phyloP scores from a whole-genome alignment of 495 filamentous ascomycete species.

The Schizothecium vesticola region DNA sequence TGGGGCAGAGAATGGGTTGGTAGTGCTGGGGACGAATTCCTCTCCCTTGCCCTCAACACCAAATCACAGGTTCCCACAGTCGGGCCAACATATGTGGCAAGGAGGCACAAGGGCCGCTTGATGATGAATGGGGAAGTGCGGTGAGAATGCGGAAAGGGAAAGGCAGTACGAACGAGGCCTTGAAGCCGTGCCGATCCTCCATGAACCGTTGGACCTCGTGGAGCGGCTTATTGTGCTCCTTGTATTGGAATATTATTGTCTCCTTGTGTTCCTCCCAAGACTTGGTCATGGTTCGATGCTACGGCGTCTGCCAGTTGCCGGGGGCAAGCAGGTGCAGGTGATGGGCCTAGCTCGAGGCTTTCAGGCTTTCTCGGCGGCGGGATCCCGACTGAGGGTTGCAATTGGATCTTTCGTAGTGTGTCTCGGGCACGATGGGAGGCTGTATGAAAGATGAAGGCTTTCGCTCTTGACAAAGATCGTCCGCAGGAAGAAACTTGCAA shows the following conservation, averaged over 20 bases:
- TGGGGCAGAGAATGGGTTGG: background rate
- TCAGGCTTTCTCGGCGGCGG: background rate
- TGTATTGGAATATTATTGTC: slow-evolving; percentile 35
- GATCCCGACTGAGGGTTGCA: background rate
- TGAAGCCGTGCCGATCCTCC: slow-evolving; percentile 38
- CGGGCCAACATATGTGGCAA: background rate
- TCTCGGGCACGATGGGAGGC: background rate
- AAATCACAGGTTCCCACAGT: background rate
- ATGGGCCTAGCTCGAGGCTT: background rate
- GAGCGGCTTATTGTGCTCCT: slow-evolving; percentile 37
- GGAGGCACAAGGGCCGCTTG: background rate
- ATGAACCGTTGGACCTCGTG: slow-evolving; percentile 38
- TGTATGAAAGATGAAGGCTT: background rate
- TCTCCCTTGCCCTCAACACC: background rate
- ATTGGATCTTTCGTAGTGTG: background rate
- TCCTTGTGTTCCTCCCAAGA: slow-evolving; percentile 35
- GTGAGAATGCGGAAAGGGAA: background rate
- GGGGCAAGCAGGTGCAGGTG: slow-evolving; percentile 3
- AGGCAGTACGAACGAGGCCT: slow-evolving; percentile 37
- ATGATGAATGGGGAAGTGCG: background rate
- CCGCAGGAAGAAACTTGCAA: background rate
- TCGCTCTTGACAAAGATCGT: background rate
- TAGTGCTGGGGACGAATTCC: background rate
- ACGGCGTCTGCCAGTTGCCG: background rate
- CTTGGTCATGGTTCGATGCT: slow-evolving; percentile 37